phyloP scores from a whole-genome alignment of 2,329 filamentous ascomycete species.

The Celoporthe dispersa region DNA sequence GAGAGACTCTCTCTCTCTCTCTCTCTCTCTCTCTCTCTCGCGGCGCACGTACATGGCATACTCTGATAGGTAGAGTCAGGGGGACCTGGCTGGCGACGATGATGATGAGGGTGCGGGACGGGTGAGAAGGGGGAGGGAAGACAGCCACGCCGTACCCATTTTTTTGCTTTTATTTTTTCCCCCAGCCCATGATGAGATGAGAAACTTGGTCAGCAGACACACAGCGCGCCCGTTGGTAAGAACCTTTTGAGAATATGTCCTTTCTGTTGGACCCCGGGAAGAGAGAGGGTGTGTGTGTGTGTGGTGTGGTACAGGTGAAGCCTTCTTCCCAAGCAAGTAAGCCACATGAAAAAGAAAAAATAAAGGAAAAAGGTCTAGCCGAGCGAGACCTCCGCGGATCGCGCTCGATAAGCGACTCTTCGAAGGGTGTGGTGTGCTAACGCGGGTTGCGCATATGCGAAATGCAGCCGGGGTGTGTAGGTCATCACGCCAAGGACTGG shows the following conservation, averaged over 20 bases:
- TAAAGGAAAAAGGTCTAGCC: neutral
- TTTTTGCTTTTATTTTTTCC: too few species aligned
- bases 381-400: constrained; percentile 24
- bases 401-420: constrained; percentile 29
- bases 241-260: neutral
- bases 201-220: constrained; percentile 18
- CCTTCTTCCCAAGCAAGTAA: neutral
- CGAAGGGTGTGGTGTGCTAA: constrained; percentile 19
- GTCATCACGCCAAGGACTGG: constrained; percentile 22
- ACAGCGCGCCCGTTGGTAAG: constrained; percentile 13
- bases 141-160: neutral
- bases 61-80: neutral
- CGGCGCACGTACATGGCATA: neutral
- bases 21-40: neutral
- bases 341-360: neutral
- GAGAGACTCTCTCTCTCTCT: neutral
- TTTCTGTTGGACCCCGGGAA: constrained; percentile 8
- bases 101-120: neutral
- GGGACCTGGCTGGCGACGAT: neutral
- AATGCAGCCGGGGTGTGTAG: constrained; percentile 24
- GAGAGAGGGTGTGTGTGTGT: neutral
- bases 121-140: neutral
- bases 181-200: neutral
- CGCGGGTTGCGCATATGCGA: constrained; percentile 27
- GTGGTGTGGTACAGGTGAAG: constrained; percentile 12